Evolutionary conservation across 2,329 filamentous ascomycete genomes (phyloP), one percentile per base, ranked within the genome.

Genomic region (Monosporascus sp.): DNA sequence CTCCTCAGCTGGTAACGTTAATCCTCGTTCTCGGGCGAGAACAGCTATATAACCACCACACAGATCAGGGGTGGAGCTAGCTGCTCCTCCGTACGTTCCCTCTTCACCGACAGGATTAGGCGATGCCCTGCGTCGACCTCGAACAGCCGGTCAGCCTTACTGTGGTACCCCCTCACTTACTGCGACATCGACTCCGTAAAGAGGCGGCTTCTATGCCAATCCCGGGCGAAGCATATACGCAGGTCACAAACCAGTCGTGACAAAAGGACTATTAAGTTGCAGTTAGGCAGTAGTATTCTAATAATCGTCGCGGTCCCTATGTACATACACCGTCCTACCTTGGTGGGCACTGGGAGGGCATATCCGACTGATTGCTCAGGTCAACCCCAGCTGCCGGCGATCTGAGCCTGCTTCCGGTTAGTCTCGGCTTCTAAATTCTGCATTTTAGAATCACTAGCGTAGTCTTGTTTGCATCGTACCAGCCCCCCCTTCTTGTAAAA

Each of bases 111-210:
- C 43, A 31, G 43, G 43, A 46, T 31, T 15, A 31, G 43, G 43
- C 43, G 22, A 46, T 46, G 43, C 24, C 22, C 24, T 46, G 20
- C 22, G 31, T 46, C 31, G 31, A 35, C 31, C 31, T 14, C 31
- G 9, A 46, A 24, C 24, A 46, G 43, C 43, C 24, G 43, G 43
- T 31, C 43, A 46, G 43, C 43, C 43, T 46, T 46, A 46, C 43
- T 46, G 43, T 46, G 31, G 43, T 46, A 31, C n/a, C 43, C 43
- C 43, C 43, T 46, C 43, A 46, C 43, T 46, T 46, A 46, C 43
- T 46, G 24, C 31, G 17, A 24, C 24, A 46, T 46, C 20, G 24
- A 24, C 17, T n/a, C 17, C 7, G 1, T 41, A 17, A 1, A n/a
- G 38, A 41, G 18, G 17, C 17, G 17, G 17, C 31, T 35, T 14